phyloP scores from a whole-genome alignment of 2,329 filamentous ascomycete genomes.

The Fusarium keratoplasticum region DNA sequence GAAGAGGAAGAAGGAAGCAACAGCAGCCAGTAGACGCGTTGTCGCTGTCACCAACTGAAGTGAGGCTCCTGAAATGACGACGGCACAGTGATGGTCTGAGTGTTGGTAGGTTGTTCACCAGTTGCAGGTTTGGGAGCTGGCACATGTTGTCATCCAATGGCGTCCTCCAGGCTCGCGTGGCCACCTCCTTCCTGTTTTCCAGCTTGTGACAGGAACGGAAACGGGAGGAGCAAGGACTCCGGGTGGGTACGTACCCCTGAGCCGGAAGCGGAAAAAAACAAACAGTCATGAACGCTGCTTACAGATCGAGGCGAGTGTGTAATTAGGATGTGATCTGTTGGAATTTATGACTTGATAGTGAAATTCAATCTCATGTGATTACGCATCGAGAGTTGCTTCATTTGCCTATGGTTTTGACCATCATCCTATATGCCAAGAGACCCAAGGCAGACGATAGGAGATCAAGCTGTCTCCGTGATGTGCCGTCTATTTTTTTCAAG shows the following conservation, averaged over 20 bases:
- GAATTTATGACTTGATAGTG: neutral
- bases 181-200: neutral
- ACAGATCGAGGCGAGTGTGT: neutral
- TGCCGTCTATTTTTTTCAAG: neutral
- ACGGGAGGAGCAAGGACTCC: neutral
- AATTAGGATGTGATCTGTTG: neutral
- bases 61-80: slow-evolving; percentile 37
- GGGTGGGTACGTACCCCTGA: slow-evolving; percentile 33
- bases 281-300: slow-evolving; percentile 7
- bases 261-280: slow-evolving; percentile 12
- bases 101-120: slow-evolving; percentile 2
- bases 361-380: neutral
- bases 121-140: slow-evolving; percentile 6
- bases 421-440: neutral
- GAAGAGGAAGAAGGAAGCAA: slow-evolving; percentile 6
- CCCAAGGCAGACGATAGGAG: neutral
- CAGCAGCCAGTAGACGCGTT: slow-evolving; percentile 3
- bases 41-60: neutral
- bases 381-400: neutral
- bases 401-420: neutral
- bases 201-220: slow-evolving; percentile 30
- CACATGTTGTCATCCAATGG: slow-evolving; percentile 26
- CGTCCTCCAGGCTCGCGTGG: neutral
- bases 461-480: neutral
- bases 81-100: slow-evolving; percentile 33